A percentile compares a stretch with the other conserved stretches of the same genome.
phyloP scores from a whole-genome alignment of 208 protist genomes.

The Trypanosoma rangeli region DNA sequence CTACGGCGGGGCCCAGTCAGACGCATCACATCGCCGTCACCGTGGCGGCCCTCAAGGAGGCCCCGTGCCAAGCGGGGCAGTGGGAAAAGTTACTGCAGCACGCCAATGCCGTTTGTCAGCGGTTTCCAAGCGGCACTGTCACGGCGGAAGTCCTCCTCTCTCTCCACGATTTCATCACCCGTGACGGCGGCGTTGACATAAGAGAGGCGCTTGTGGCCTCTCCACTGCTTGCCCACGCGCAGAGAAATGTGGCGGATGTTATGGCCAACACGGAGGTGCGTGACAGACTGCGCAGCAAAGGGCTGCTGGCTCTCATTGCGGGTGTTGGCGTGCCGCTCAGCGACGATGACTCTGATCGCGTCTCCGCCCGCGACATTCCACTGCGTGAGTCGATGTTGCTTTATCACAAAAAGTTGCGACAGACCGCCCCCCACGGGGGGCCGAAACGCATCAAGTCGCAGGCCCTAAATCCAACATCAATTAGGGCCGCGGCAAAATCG shows the following conservation, averaged over 20 bases:
- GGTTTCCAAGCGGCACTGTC: conserved; percentile 20
- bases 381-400: conserved; percentile 28
- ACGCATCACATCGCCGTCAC: conserved; percentile 26
- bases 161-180: conserved; percentile 29
- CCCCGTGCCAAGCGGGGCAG: conserved; percentile 21
- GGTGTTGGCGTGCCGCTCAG: conserved; percentile 13
- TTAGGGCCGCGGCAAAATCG: neutral
- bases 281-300: conserved; percentile 24
- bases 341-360: conserved; percentile 1
- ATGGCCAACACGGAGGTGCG: conserved; percentile 27
- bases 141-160: conserved; percentile 50
- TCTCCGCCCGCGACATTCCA: conserved; percentile 7
- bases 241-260: conserved; percentile 13
- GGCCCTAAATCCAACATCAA: conserved; percentile 22
- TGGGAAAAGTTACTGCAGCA: conserved; percentile 17
- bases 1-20: conserved; percentile 9
- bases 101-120: conserved; percentile 18
- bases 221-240: conserved; percentile 14
- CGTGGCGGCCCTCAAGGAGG: conserved; percentile 20
- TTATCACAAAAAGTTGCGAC: conserved; percentile 20
- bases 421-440: neutral
- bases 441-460: conserved; percentile 1
- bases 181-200: neutral
- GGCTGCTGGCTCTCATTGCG: conserved; percentile 19
- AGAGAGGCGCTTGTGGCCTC: conserved; percentile 20